These are phyloP conservation scores for Fraxinus nigra DNA, from an alignment of 305 asterid species.

Conservation along the genomic window DNA sequence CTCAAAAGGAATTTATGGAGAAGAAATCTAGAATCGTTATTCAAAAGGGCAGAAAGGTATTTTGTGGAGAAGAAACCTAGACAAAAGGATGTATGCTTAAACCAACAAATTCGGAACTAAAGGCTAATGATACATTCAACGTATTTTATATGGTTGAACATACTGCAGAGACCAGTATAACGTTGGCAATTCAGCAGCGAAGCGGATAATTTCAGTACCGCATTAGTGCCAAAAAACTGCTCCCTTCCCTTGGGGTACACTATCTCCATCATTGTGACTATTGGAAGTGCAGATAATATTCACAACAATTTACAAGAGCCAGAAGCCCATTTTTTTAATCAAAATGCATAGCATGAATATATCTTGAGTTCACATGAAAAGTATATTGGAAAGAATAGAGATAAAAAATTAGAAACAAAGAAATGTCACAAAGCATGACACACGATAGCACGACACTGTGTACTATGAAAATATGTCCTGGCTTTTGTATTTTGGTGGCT, in stretches of 20 bases:
- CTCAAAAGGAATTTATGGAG: background rate
- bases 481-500: background rate
- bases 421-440: background rate
- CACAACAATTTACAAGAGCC: background rate
- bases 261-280: background rate
- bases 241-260: background rate
- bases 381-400: background rate
- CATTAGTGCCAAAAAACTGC: background rate
- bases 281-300: background rate
- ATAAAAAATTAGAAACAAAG: background rate
- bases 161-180: background rate
- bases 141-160: background rate
- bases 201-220: background rate
- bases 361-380: background rate
- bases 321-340: background rate
- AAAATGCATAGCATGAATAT: background rate
- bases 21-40: background rate
- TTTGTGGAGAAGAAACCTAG: background rate
- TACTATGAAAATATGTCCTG: background rate
- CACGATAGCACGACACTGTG: background rate
- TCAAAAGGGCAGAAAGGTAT: background rate
- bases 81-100: background rate
- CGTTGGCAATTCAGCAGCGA: background rate
- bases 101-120: background rate
- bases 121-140: background rate